Conservation (phyloP, 1,284 basidiomycete species). For the Prillingera fragicola region DNA sequence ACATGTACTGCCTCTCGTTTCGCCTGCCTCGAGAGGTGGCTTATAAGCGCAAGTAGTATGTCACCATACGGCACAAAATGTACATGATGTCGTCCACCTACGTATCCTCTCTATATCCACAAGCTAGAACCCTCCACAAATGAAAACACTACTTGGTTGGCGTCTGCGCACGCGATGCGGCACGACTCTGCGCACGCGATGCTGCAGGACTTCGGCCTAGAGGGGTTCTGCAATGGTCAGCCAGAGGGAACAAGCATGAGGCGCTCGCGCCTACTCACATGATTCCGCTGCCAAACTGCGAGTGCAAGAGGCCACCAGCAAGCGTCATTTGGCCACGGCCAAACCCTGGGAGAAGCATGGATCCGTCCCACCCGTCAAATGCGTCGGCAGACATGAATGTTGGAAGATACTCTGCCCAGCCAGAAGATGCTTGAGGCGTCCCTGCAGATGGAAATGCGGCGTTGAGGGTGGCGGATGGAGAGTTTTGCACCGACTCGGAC, state of each 20-base stretch:
- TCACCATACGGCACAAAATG: no score
- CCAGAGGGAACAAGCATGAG: background rate
- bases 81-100: no score
- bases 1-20: conserved; percentile 98
- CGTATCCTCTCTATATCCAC: no score
- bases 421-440: conserved; percentile 25
- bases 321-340: conserved; percentile 45
- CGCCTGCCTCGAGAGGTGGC: conserved; percentile 59
- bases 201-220: conserved; percentile 18
- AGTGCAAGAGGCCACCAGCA: conserved; percentile 44
- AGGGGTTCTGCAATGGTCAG: conserved; percentile 31
- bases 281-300: conserved; percentile 47
- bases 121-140: no score
- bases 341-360: conserved; percentile 46
- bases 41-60: conserved; percentile 14
- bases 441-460: conserved; percentile 7
- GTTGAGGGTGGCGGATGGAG: conserved; percentile 23
- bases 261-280: conserved; percentile 44
- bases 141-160: conserved; percentile 21
- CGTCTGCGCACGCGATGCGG: conserved; percentile 14
- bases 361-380: conserved; percentile 47
- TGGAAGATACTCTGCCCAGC: conserved; percentile 44
- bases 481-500: conserved; percentile 35
- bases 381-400: conserved; percentile 46
- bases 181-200: conserved; percentile 12